Base-by-base conservation (phyloP, 2,329 filamentous ascomycete genomes). In the Epichloe sp. region DNA sequence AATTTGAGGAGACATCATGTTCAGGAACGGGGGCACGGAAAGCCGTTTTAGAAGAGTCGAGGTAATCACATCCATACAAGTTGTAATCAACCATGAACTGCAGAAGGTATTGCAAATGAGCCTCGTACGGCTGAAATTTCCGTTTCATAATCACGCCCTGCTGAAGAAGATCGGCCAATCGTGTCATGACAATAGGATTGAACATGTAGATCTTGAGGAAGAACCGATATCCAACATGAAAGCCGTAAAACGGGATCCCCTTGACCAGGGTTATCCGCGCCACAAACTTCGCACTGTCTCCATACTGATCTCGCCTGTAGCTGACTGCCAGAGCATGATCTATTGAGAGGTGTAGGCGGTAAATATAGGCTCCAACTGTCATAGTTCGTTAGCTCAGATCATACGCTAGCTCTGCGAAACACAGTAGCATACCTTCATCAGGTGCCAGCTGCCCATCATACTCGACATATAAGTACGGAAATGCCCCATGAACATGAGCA, bases 61-160 rank as follows among this genome's bases (percentile, higher is more conserved):
- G 81, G 60, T 91, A 94, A 51, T 82, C 84, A 63, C 93, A 98
- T 6, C 94, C 94, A 65, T 95, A 97, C 57, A 98, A 73, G 63
- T 96, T 98, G 72, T 94, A 98, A 65, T 98, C 94, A 56, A 85
- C 86, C 93, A 98, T 97, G 79, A 94, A 98, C 68, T 98, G 94
- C 10, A 93, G 75, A 8, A 96, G 71, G 64, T 90, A 97, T 62
- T 95, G 88, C 55, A 97, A 67, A 64, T 98, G 94, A 17, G 87
- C 89, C 68, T 98, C 93, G 62, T 93, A 95, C 0, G 93, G 91
- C 62, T 97, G 91, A 43, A 98, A 85, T 23, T 79, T 77, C 53
- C 78, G 79, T 63, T 87, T 87, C 79, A 97, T 79, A 43, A 98
- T 83, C 34, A 85, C 85, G 7, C 93, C 93, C 66, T 95, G 89